Conservation (phyloP, 306 rosid genomes). For the Acacia melanoxylon region DNA sequence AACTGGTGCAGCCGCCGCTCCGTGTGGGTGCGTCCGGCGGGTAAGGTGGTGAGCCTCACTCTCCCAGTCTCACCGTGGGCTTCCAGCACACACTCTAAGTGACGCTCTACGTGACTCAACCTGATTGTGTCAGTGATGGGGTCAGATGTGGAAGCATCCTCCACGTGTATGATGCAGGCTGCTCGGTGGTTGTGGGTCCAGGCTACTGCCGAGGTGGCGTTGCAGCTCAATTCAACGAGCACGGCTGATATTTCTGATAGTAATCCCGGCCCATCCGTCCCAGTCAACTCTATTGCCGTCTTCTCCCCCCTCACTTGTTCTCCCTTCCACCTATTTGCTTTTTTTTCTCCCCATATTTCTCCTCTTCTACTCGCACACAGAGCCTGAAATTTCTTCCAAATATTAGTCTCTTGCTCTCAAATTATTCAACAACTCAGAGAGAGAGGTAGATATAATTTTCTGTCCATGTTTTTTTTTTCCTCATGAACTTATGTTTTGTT, state of each 20-base stretch:
- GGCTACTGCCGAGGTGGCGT: conserved; percentile 52
- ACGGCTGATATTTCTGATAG: conserved; percentile 76
- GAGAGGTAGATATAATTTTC: background rate
- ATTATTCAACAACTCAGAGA: background rate
- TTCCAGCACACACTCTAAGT: conserved; percentile 58
- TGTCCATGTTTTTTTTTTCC: background rate
- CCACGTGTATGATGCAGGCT: conserved; percentile 64
- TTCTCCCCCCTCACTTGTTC: conserved; percentile 22
- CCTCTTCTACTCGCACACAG: conserved; percentile 55
- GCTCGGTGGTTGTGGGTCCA: conserved; percentile 77
- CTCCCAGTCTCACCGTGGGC: conserved; percentile 67
- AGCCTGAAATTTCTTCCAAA: conserved; percentile 44
- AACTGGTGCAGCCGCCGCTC: conserved; percentile 91
- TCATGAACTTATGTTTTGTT: background rate
- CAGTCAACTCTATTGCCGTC: conserved; percentile 72
- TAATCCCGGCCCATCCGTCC: conserved; percentile 69
- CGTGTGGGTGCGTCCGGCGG: conserved; percentile 52
- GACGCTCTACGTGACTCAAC: conserved; percentile 56
- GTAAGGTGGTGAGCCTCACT: conserved; percentile 49
- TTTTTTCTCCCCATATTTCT: conserved; percentile 30
- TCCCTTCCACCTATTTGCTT: conserved; percentile 14
- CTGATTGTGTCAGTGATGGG: conserved; percentile 58
- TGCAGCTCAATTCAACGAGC: conserved; percentile 61
- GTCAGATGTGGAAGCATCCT: conserved; percentile 57
- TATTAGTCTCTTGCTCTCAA: background rate